A percentile compares a stretch with the other conserved stretches of the same genome.
Evolutionary conservation across 2,329 filamentous ascomycete genomes (phyloP).

Genomic region (Neophaeococcomyces aloes): DNA sequence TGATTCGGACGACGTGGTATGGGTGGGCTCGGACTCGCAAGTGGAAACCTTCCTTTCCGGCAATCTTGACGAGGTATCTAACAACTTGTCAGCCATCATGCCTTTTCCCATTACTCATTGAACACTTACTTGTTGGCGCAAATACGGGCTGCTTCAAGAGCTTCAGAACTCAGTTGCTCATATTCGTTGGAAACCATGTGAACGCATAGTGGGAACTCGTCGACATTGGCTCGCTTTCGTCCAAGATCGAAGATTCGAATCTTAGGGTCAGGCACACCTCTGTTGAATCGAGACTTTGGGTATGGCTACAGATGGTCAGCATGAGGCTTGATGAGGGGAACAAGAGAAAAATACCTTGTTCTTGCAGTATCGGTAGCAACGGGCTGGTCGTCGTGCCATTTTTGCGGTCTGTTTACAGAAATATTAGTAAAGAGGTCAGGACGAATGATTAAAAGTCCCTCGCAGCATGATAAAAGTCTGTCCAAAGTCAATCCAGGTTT

Average conservation of each 20-base stretch:
- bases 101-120: slow-evolving; percentile 1
- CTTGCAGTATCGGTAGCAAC: slow-evolving; percentile 99
- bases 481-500: no score
- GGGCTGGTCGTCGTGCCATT: slow-evolving; percentile 98
- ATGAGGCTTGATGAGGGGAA: background rate
- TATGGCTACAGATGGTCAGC: slow-evolving; percentile 55
- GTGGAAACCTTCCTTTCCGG: slow-evolving; percentile 63
- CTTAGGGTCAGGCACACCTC: slow-evolving; percentile 77
- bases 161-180: slow-evolving; percentile 99
- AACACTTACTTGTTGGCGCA: slow-evolving; percentile 90
- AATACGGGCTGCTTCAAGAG: slow-evolving; percentile 98
- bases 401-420: slow-evolving; percentile 45
- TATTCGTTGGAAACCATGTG: slow-evolving; percentile 99
- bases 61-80: slow-evolving; percentile 58
- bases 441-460: no score
- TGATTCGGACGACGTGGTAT: slow-evolving; percentile 99
- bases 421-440: no score
- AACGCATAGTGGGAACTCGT: slow-evolving; percentile 98
- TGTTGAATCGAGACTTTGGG: slow-evolving; percentile 99
- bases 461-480: no score
- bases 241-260: slow-evolving; percentile 98
- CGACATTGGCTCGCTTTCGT: slow-evolving; percentile 96
- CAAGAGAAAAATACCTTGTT: slow-evolving; percentile 76
- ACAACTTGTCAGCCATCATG: slow-evolving; percentile 8
- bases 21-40: slow-evolving; percentile 78